Percentiles rank a stretch among this genome's conserved stretches.
These are phyloP conservation scores for Lepidium sativum DNA, from an alignment of 345 rosid species.

Conservation along the genomic window DNA sequence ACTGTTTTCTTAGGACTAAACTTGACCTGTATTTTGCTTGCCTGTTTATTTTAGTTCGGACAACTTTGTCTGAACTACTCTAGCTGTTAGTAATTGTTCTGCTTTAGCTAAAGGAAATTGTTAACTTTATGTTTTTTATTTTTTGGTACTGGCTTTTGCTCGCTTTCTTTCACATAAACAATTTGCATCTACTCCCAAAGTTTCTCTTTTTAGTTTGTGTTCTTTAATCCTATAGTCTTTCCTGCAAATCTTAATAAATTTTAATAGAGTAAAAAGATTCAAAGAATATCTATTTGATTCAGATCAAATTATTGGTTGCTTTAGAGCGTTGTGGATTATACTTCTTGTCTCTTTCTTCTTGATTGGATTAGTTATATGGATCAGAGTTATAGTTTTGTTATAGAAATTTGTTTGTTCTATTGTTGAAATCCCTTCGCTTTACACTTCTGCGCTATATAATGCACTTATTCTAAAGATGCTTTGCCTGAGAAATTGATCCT, in stretches of 20 bases:
- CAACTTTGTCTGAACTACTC: not conserved
- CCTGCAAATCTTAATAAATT: not conserved
- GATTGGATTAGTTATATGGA: not conserved
- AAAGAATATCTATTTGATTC: slow-evolving; percentile 23
- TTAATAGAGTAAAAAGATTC: slow-evolving; percentile 24
- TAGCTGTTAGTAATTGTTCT: not conserved
- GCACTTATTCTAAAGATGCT: not conserved
- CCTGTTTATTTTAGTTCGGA: not conserved
- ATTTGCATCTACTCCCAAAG: slow-evolving; percentile 1
- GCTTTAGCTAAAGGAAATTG: not conserved
- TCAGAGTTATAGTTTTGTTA: not conserved
- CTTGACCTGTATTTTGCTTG: not conserved
- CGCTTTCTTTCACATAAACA: not conserved
- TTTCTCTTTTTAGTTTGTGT: not conserved
- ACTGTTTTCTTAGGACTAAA: not conserved
- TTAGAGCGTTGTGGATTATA: slow-evolving; percentile 17
- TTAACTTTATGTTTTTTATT: not conserved
- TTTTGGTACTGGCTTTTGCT: not conserved
- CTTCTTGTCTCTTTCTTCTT: slow-evolving; percentile 11
- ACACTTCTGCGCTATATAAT: not conserved
- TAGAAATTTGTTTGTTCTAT: not conserved
- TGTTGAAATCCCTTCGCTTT: not conserved
- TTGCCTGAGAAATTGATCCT: not conserved
- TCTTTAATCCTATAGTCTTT: not conserved
- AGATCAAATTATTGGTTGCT: slow-evolving; percentile 9